A percentile compares a stretch with the other conserved stretches of the same genome.
Conservation (phyloP, 768 basidiomycete species). For the Rubroboletus pulcherrimus region DNA sequence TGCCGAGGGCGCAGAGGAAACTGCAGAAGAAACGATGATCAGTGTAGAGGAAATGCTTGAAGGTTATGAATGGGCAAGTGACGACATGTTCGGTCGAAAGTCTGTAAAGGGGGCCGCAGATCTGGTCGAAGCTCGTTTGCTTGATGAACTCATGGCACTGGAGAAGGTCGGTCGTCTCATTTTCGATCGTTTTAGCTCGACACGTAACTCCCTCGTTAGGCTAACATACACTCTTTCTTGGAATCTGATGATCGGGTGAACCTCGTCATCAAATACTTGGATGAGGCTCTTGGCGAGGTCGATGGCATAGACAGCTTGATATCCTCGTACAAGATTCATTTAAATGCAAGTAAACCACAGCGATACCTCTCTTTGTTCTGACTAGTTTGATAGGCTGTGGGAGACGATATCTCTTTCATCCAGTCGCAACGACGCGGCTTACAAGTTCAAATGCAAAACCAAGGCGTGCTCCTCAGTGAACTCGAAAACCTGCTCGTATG, state of each 20-base stretch:
- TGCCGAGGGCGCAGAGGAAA: constrained; percentile 63
- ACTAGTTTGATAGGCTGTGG: constrained; percentile 63
- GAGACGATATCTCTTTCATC: constrained; percentile 92
- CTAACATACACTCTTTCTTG: constrained; percentile 95
- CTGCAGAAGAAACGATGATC: constrained; percentile 74
- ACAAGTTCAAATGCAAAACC: constrained; percentile 97
- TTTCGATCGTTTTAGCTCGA: constrained; percentile 1
- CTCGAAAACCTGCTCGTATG: constrained; percentile 82
- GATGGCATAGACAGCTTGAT: constrained; percentile 88
- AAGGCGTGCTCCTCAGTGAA: constrained; percentile 78
- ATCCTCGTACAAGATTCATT: constrained; percentile 92
- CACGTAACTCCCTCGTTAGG: constrained; percentile 36
- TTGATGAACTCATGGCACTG: constrained; percentile 87
- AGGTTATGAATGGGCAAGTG: constrained; percentile 95
- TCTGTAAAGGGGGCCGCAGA: constrained; percentile 75
- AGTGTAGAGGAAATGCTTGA: constrained; percentile 99
- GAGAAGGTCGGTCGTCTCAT: constrained; percentile 65
- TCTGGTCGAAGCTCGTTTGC: constrained; percentile 82
- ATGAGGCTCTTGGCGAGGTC: constrained; percentile 83
- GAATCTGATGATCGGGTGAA: constrained; percentile 92
- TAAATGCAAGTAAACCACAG: constrained; percentile 62
- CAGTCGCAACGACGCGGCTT: constrained; percentile 95
- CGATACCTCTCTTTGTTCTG: constrained; percentile 7
- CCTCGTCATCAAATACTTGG: constrained; percentile 81
- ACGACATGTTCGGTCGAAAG: constrained; percentile 65